These are phyloP conservation scores for Suhomyces emberorum DNA, from an alignment of 805 yeast species.

Conservation along the genomic window DNA sequence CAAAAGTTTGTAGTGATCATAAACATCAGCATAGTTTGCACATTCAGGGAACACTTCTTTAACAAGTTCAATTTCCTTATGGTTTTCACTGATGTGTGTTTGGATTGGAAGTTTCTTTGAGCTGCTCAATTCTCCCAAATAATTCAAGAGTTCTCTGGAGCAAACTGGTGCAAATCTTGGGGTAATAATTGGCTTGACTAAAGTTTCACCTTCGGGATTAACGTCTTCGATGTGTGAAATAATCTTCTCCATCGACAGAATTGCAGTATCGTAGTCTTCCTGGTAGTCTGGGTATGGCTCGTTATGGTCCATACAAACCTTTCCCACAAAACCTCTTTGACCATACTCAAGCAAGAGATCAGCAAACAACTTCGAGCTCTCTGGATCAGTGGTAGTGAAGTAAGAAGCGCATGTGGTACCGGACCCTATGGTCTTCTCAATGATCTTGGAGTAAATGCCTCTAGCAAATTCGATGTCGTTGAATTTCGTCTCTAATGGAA, in stretches of 20 bases:
- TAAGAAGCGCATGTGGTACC: constrained; percentile 95
- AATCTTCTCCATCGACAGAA: constrained; percentile 52
- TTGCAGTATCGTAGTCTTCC: constrained; percentile 55
- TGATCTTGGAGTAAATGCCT: constrained; percentile 61
- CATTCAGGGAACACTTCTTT: constrained; percentile 67
- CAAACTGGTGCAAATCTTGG: constrained; percentile 95
- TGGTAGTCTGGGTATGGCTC: constrained; percentile 63
- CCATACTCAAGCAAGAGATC: constrained; percentile 63
- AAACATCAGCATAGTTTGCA: constrained; percentile 70
- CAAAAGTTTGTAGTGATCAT: constrained; percentile 59
- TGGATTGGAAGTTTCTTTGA: constrained; percentile 63
- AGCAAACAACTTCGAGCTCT: constrained; percentile 74
- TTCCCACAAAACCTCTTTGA: constrained; percentile 88
- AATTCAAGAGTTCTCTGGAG: constrained; percentile 54
- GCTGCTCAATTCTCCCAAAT: constrained; percentile 60
- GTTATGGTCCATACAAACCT: constrained; percentile 89
- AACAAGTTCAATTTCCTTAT: constrained; percentile 73
- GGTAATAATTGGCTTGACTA: constrained; percentile 73
- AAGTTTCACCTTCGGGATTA: constrained; percentile 47
- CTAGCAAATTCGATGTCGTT: constrained; percentile 42
- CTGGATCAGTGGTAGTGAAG: constrained; percentile 82
- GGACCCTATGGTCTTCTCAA: constrained; percentile 62
- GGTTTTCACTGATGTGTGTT: constrained; percentile 87
- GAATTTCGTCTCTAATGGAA: constrained; percentile 78
- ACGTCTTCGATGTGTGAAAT: constrained; percentile 51